These are phyloP conservation scores for Byssochlamys sp. DNA, from an alignment of 2,329 filamentous ascomycete species.

Conservation along the genomic window DNA sequence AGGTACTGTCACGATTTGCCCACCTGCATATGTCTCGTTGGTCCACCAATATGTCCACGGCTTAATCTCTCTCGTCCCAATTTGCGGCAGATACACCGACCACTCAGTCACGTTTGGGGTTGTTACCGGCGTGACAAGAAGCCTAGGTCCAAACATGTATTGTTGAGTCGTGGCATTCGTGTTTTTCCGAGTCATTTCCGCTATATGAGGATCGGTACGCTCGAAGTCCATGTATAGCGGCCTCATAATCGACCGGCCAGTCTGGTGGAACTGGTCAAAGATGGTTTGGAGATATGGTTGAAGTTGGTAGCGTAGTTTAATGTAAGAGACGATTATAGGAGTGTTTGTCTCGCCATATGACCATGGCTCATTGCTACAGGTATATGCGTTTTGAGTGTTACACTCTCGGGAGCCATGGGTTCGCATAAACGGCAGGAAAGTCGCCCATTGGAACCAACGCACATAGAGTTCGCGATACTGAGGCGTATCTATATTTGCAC, in stretches of 20 bases:
- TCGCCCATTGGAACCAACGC: conserved; percentile 61
- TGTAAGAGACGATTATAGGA: conserved; percentile 47
- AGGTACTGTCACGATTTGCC: conserved; percentile 15
- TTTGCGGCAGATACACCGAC: conserved; percentile 26
- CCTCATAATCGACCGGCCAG: conserved; percentile 28
- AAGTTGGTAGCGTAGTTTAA: conserved; percentile 47
- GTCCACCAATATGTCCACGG: conserved; percentile 36
- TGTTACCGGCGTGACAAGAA: conserved; percentile 30
- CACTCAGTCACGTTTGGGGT: conserved; percentile 26
- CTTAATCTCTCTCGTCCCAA: conserved; percentile 1
- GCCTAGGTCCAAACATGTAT: conserved; percentile 30
- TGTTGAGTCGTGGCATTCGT: conserved; percentile 28
- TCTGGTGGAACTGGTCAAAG: conserved; percentile 24
- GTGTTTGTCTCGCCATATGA: conserved; percentile 51
- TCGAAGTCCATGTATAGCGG: conserved; percentile 33
- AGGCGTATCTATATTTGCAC: conserved; percentile 53
- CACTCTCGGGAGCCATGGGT: not conserved
- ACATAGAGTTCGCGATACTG: conserved; percentile 55
- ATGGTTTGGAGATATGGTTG: conserved; percentile 20
- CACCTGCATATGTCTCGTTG: conserved; percentile 29
- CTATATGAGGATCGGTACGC: conserved; percentile 15
- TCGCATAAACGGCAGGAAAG: conserved; percentile 25
- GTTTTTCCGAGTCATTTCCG: conserved; percentile 14
- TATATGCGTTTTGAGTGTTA: no score
- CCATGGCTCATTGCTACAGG: conserved; percentile 42